Conservation (phyloP, 176 grass and related monocot species). For the Raddia distichophylla region DNA sequence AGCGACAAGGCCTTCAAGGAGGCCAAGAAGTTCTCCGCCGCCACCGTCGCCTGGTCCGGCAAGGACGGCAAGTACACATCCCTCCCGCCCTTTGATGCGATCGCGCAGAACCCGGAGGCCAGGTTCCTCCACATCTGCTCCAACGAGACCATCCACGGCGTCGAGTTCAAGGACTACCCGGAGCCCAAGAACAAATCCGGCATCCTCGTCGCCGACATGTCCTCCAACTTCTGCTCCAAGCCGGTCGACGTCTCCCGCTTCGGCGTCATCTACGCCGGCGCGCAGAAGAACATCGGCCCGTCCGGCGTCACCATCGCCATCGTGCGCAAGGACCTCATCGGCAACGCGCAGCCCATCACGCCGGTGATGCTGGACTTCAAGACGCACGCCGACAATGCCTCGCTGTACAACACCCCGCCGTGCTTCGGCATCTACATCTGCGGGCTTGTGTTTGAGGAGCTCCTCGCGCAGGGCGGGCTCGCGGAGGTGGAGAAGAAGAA, state of each 20-base stretch:
- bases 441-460: constrained; percentile 81
- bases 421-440: constrained; percentile 95
- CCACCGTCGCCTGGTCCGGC: constrained; percentile 82
- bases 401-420: constrained; percentile 98
- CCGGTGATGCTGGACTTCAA: constrained; percentile 98
- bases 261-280: constrained; percentile 92
- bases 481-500: constrained; percentile 89
- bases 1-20: constrained; percentile 99
- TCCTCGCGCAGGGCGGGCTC: constrained; percentile 86
- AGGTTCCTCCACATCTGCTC: constrained; percentile 95
- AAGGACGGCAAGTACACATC: constrained; percentile 89
- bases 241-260: constrained; percentile 92
- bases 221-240: constrained; percentile 99
- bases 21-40: constrained; percentile 81
- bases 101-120: constrained; percentile 76
- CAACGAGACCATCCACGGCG: constrained; percentile 98
- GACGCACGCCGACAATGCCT: constrained; percentile 82
- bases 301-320: constrained; percentile 88
- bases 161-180: constrained; percentile 99
- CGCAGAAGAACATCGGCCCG: constrained; percentile 97
- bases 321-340: constrained; percentile 86
- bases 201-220: constrained; percentile 96
- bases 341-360: constrained; percentile 72
- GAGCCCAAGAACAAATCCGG: constrained; percentile 48
- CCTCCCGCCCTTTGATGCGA: constrained; percentile 54